Evolutionary conservation across 257 asterid species (phyloP).

Genomic region (Oldenlandia corymbosa): DNA sequence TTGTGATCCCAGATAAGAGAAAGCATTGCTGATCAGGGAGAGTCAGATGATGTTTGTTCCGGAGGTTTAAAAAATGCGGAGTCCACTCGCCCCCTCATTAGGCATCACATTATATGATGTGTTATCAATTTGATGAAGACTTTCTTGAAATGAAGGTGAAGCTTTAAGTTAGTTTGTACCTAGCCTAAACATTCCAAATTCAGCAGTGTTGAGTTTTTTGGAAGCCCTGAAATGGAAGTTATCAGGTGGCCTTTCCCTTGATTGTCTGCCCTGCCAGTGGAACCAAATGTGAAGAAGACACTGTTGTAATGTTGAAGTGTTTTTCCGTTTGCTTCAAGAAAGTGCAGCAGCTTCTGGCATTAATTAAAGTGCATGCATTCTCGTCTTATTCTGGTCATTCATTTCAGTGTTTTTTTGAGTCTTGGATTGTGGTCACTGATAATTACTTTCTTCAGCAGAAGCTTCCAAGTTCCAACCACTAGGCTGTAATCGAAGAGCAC

Average conservation of each 20-base stretch:
- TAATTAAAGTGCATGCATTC: no score
- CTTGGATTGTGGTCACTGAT: no score
- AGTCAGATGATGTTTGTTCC: background rate
- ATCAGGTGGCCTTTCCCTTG: constrained; percentile 5
- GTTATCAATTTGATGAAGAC: no score
- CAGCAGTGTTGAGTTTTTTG: background rate
- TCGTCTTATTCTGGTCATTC: no score
- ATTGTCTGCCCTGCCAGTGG: constrained; percentile 2
- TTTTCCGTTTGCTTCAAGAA: constrained; percentile 2
- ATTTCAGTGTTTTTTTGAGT: no score
- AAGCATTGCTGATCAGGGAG: constrained; percentile 2
- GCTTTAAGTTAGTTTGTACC: background rate
- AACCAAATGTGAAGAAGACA: background rate
- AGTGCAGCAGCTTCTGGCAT: background rate
- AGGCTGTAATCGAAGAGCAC: no score
- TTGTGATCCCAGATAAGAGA: constrained; percentile 13
- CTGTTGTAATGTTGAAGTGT: background rate
- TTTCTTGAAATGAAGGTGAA: background rate
- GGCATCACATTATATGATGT: no score
- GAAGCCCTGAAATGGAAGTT: background rate
- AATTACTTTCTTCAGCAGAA: no score
- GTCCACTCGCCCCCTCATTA: no score
- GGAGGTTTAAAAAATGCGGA: no score
- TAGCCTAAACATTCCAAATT: background rate
- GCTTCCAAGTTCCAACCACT: no score